Evolutionary conservation across 106 monocot genomes (phyloP), one percentile per base, ranked within the genome.

Genomic region (Vanilla planifolia): DNA sequence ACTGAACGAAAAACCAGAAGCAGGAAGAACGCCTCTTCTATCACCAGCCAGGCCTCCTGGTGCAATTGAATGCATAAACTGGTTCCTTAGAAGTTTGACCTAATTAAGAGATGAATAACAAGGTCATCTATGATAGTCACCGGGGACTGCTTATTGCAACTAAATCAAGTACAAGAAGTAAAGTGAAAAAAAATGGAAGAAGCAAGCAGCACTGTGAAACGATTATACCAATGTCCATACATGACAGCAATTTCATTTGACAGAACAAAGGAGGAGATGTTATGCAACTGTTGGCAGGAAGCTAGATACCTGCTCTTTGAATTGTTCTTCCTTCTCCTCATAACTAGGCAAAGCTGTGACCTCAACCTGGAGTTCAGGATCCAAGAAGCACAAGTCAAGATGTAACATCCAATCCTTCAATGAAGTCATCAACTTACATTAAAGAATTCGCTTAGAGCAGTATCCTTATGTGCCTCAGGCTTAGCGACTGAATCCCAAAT

Each of bases 41-140:
- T 83, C 83, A 46, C 77, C 83, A 37, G 83, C 83, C 70, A 83
- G 83, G 33, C 83, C 83, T 67, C 83, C 70, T 23, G 83, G 83
- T 13, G 77, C 67, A 51, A 75, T 75, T 67, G 78, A 83, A 78
- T 78, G 47, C 34, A 55, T 16, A 74, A 83, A 83, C 5, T 70
- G 61, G 44, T 71, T 53, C 71, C 83, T 74, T 37, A 83, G 67
- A 60, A 74, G 70, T 26, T 28, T 51, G 64, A 75, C 83, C 83
- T 83, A 64, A 11, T 20, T 20, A 67, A 75, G 20, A 62, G 36
- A 73, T 8, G 52, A 30, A 30, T 29, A 33, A 44, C 21, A n/a
- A 9, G 7, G 2, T 23, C 46, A 42, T 43, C 24, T 3, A 20
- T 21, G 27, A 43, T 4, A 28, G 14, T 37, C 37, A 37, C 37